phyloP scores from a whole-genome alignment of 2,329 filamentous ascomycete species.

The Apiospora malaysiana region DNA sequence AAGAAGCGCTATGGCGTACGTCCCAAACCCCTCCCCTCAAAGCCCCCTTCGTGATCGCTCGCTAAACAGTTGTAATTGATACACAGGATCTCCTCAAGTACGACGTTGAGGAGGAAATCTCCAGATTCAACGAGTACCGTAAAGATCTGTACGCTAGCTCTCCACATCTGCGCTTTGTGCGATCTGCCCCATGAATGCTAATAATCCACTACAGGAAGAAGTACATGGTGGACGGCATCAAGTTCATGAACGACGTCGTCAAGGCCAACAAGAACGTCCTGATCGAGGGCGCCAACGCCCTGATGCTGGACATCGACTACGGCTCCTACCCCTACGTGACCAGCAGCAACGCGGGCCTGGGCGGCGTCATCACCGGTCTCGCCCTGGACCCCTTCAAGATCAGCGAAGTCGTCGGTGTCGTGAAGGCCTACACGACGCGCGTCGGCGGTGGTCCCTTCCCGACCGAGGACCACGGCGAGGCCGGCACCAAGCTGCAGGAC shows the following conservation, averaged over 20 bases:
- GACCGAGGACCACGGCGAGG: slow-evolving; percentile 52
- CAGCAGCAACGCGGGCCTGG: slow-evolving; percentile 57
- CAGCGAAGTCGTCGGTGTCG: slow-evolving; percentile 63
- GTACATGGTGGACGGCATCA: slow-evolving; percentile 70
- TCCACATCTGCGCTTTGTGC: neutral
- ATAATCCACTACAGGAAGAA: slow-evolving; percentile 39
- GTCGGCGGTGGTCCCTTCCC: slow-evolving; percentile 66
- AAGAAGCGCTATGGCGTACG: slow-evolving; percentile 56
- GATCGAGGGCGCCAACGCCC: slow-evolving; percentile 64
- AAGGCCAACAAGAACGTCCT: slow-evolving; percentile 60
- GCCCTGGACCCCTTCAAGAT: slow-evolving; percentile 61
- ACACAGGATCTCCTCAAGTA: slow-evolving; percentile 60
- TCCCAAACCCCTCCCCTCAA: neutral
- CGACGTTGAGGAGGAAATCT: slow-evolving; percentile 73
- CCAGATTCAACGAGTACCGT: slow-evolving; percentile 61
- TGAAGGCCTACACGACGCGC: slow-evolving; percentile 68
- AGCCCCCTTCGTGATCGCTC: too few relatives aligned
- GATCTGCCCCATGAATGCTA: neutral
- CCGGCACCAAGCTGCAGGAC: slow-evolving; percentile 47
- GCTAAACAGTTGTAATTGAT: neutral
- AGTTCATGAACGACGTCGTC: slow-evolving; percentile 66
- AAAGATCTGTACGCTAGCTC: slow-evolving; percentile 49
- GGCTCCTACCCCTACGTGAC: slow-evolving; percentile 65
- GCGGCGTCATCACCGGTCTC: slow-evolving; percentile 65
- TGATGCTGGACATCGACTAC: slow-evolving; percentile 65